Base-by-base conservation (phyloP, 2,329 filamentous ascomycete genomes). In the Zalaria obscura region DNA sequence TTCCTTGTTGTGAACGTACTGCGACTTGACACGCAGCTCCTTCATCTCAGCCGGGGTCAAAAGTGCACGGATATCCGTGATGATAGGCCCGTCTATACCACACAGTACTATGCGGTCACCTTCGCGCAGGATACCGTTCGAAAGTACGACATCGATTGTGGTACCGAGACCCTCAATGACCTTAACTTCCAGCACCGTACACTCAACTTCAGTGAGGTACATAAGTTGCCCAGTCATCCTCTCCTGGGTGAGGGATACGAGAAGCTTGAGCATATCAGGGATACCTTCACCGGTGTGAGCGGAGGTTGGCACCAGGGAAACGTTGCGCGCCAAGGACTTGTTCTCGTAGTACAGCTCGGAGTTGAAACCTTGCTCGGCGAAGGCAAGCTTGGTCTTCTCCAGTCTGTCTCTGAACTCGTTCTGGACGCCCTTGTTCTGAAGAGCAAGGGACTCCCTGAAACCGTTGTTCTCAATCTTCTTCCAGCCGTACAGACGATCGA, bases 201-300 rank as follows among this genome's bases (percentile, higher is more conserved):
- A 91, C 66, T 98, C 88, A 26, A 96, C 86, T 66, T 98, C 91
- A 28, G 88, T 91, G 43, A 98, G 76, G 62, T 98, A 98, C 91
- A 98, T 98, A 53, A 98, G 77, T 49, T 87, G 85, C 53, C 82
- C 85, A 36, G 91, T 89, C 86, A 98, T 96, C 55, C 91, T 83
- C 68, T 96, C 88, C 65, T 98, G 93, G 1, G 88, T 94, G 44
- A 98, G 74, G 54, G 83, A 79, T 39, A 93, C 69, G 51, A 98
- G 83, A 46, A 98, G 79, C 75, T 94, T 98, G 55, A 98, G 70
- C 87, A 98, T 89, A 63, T 98, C 91, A 25, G 91, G 91, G 51
- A 98, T 89, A 78, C 91, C 91, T 68, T 98, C 91, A 54, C 91
- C 93, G n/a, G 91, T 96, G 64, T 94, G 86, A 10, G 93, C 93